Evolutionary conservation across 129 eudicot species (phyloP).

Genomic region (Lactuca saligna): DNA sequence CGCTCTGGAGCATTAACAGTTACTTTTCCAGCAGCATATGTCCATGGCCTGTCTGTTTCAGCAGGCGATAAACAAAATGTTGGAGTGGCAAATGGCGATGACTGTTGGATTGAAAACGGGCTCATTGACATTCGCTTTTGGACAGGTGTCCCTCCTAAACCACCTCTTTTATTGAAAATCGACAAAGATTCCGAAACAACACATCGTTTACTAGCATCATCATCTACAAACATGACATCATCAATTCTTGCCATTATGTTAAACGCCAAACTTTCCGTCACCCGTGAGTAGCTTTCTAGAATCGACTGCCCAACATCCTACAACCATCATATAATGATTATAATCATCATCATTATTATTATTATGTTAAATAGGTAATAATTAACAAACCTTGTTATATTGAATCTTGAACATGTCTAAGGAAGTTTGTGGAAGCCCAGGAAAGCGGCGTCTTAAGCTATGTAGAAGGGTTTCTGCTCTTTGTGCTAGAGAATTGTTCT

Average conservation of each 20-base stretch:
- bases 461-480: conserved; percentile 81
- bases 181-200: conserved; percentile 61
- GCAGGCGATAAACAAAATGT: conserved; percentile 61
- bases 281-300: conserved; percentile 95
- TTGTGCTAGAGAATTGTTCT: conserved; percentile 52
- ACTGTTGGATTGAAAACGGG: conserved; percentile 77
- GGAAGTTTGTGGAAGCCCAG: conserved; percentile 92
- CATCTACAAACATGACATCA: conserved; percentile 78
- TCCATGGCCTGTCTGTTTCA: conserved; percentile 75
- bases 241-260: conserved; percentile 97
- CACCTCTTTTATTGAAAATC: conserved; percentile 62
- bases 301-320: conserved; percentile 98
- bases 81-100: conserved; percentile 94
- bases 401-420: conserved; percentile 96
- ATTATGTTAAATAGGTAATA: background rate
- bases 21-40: conserved; percentile 60
- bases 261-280: conserved; percentile 92
- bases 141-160: conserved; percentile 63
- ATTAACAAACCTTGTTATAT: conserved; percentile 65
- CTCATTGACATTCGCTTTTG: conserved; percentile 86
- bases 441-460: conserved; percentile 70
- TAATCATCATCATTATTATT: too few species aligned
- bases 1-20: conserved; percentile 76
- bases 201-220: conserved; percentile 58
- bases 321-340: too few species aligned